Evolutionary conservation across 495 filamentous ascomycete genomes (phyloP), one percentile per base, ranked within the genome.

Genomic region (Massariosphaeria phaeospora): DNA sequence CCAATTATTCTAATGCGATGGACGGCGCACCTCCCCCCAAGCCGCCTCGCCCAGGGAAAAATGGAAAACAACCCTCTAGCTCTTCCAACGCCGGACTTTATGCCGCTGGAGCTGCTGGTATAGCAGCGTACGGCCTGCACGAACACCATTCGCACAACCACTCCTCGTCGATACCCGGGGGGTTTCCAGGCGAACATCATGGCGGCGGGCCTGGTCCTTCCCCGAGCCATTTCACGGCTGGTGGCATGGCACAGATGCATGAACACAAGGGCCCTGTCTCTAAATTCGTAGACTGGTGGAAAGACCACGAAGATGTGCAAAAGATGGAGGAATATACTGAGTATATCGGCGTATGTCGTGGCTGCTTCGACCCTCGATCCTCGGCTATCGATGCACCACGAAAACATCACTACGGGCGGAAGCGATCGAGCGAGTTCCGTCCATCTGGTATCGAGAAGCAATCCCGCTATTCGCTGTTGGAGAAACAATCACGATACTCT

Each of bases 261-360:
- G 50, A 67, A 47, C 79, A 78, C 26, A 70, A 70, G 25, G 79
- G 79, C 2, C 77, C 83, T 3, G 59, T 86, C 7, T 70, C 69
- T 30, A 79, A 75, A 33, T 71, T 84, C 29, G 70, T 81, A 15
- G 77, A 84, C 53, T 84, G 83, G 61, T 84, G 81, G 77, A 78
- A 77, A 42, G 83, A 86, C 52, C 74, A 79, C 1, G 81, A 88
- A 57, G 84, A 79, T 11, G 81, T 88, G 2, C 79, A 75, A 5
- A 78, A 78, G 55, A 88, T 83, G 61, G 84, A 88, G 66, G 82
- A 85, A 61, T 88, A 88, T 56, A 84, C 84, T 2, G 83, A 88
- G 63, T 73, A 78, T 43, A 85, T 84, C 43, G 84, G 84, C 17
- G 76, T 86, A 5, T 88, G 84, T 68, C 76, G 72, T 54, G 69